Evolutionary conservation across 495 filamentous ascomycete genomes (phyloP), one percentile per base, ranked within the genome.

Genomic region (Aspergillus biplanus): DNA sequence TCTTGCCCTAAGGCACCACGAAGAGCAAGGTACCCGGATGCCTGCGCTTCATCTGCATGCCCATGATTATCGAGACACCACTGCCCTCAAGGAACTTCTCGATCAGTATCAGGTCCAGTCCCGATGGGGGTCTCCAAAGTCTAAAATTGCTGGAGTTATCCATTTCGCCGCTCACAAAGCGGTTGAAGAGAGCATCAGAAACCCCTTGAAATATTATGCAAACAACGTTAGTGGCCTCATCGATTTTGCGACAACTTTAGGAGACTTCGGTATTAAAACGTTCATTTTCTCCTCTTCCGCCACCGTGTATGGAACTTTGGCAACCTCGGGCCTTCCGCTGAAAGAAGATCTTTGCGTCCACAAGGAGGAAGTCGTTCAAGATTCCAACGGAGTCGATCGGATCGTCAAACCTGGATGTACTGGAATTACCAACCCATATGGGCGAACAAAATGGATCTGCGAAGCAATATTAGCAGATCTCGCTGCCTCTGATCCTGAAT

Each of bases 151-250:
- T 1, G 85, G 85, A 7, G 86, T 89, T 31, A 86, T 89, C 60
- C 87, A 89, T 58, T 89, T 88, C 66, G 87, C 86, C 13, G 86
- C 85, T 9, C 83, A 83, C 68, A 87, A 88, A 62, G 80, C 83
- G 18, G 84, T 86, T 1, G 77, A 80, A 37, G 81, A 85, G 65
- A 79, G 78, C 37, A 77, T 88, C 66, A 67, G 69, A 21, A 67
- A 80, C 18, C 87, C 87, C 11, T 66, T 89, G 56, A 80, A 80
- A 54, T 89, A 89, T 69, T 89, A 89, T 75, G 69, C 79, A 57
- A 89, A 89, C 76, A 89, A 89, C 56, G 85, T 89, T 31, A 81
- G 81, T 63, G 87, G 86, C 4, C 70, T 89, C n/a, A 78, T 89
- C 53, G 80, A 84, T 57, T 84, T 89, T 64, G 78, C 86, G 37